phyloP scores from a whole-genome alignment of 2,329 filamentous ascomycete genomes.

The Exophiala viscosa region DNA sequence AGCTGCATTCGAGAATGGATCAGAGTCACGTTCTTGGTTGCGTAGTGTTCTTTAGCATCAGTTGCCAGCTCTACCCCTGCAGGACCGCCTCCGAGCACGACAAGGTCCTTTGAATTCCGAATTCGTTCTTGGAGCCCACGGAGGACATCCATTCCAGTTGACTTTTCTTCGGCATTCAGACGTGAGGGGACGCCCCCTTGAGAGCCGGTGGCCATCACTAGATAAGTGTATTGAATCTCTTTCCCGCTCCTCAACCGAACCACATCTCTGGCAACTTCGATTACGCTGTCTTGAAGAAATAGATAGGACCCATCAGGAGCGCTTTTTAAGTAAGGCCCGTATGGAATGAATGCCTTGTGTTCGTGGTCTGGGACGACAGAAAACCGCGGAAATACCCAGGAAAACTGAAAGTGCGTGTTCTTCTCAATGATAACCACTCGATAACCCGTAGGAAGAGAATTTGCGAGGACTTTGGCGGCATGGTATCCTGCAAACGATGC shows the following conservation, averaged over 20 bases:
- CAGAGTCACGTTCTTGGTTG: too few relatives aligned
- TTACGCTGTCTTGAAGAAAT: slow-evolving; percentile 46
- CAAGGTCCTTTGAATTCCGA: too few relatives aligned
- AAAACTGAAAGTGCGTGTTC: slow-evolving; percentile 59
- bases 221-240: slow-evolving; percentile 51
- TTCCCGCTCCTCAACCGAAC: slow-evolving; percentile 45
- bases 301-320: slow-evolving; percentile 35
- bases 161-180: neutral
- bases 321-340: slow-evolving; percentile 41
- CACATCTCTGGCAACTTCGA: slow-evolving; percentile 35
- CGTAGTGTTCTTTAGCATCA: too few relatives aligned
- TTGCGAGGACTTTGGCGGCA: slow-evolving; percentile 47
- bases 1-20: too few relatives aligned
- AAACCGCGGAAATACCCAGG: slow-evolving; percentile 59
- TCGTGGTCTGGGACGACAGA: slow-evolving; percentile 56
- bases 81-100: too few relatives aligned
- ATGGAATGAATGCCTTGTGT: slow-evolving; percentile 59
- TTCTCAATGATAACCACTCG: slow-evolving; percentile 57
- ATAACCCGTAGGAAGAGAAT: slow-evolving; percentile 49
- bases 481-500: slow-evolving; percentile 57
- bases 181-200: slow-evolving; percentile 39
- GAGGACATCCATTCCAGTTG: too few relatives aligned
- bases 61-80: too few relatives aligned
- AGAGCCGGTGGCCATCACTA: slow-evolving; percentile 58
- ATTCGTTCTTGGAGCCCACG: too few relatives aligned